These are phyloP conservation scores for Calonectria pseudoreteaudii DNA, from an alignment of 2,329 filamentous ascomycete genomes.

Conservation along the genomic window DNA sequence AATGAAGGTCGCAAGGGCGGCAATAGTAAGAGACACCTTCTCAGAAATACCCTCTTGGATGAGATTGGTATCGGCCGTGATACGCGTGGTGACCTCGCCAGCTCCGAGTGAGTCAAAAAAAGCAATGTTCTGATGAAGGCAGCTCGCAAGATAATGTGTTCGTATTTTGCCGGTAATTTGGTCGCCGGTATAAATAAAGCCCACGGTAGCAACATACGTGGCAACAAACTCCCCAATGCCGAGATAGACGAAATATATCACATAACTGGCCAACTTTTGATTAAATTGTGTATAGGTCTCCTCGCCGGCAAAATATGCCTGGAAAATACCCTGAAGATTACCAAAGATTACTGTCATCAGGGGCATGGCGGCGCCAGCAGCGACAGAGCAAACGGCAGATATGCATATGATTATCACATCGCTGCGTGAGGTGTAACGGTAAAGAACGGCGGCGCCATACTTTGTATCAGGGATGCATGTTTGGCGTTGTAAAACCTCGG, in stretches of 20 bases:
- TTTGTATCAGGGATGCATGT: slow-evolving; percentile 73
- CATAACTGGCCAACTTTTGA: slow-evolving; percentile 68
- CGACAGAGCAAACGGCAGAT: slow-evolving; percentile 74
- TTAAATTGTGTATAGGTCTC: slow-evolving; percentile 68
- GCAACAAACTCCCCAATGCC: slow-evolving; percentile 83
- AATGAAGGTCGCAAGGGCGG: slow-evolving; percentile 83
- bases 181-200: slow-evolving; percentile 90
- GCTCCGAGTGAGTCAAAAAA: slow-evolving; percentile 94
- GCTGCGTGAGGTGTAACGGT: slow-evolving; percentile 75
- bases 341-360: slow-evolving; percentile 88
- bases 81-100: slow-evolving; percentile 93
- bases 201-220: slow-evolving; percentile 83
- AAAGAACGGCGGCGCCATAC: slow-evolving; percentile 74
- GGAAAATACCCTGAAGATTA: slow-evolving; percentile 78
- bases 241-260: slow-evolving; percentile 88
- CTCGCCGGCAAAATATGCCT: slow-evolving; percentile 65
- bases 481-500: slow-evolving; percentile 75
- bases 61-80: slow-evolving; percentile 93
- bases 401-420: slow-evolving; percentile 74
- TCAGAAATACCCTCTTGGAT: slow-evolving; percentile 95
- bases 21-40: slow-evolving; percentile 83
- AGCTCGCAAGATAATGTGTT: slow-evolving; percentile 84
- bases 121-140: slow-evolving; percentile 88
- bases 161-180: slow-evolving; percentile 84
- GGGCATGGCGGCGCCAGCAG: slow-evolving; percentile 79